Base-by-base conservation (phyloP, 768 basidiomycete genomes). In the Lenzites betulinus region DNA sequence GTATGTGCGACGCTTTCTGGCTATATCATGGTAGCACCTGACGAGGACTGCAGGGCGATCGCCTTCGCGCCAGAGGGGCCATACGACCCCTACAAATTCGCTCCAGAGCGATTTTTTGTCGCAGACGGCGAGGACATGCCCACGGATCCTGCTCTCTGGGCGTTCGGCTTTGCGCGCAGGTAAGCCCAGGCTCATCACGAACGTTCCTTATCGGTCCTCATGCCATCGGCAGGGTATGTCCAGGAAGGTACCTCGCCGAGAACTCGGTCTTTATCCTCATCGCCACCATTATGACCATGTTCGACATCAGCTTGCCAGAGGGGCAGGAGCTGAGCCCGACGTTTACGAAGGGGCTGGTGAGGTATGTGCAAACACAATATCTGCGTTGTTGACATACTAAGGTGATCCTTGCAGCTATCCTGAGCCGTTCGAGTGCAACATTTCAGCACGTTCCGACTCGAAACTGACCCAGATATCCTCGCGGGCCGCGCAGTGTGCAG, bases 101-200 rank as follows among this genome's bases (percentile, higher is more conserved):
- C 44, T 6, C 69, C 69, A 0, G 68, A 67, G 30, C 60, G 69
- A 11, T 70, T 63, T 48, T 48, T 68, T 2, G 49, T 41, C 35
- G n/a, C 42, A 12, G 47, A 60, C 51, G 7, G 15, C 4, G 60
- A 62, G 15, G 38, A 30, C 7, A 50, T 50, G 25, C 51, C 30
- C 0, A 20, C 41, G 12, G 65, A 66, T 26, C 58, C 55, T 1
- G 38, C 35, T 3, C 30, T n/a, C 1, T 54, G 43, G 52, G 54
- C 59, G 8, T 66, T 66, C 51, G 65, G 65, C 2, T 64, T 63
- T 33, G 65, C 43, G 28, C 39, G 60, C 25, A 54, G 64, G 64
- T 65, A 23, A n/a, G 51, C 16, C 22, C 23, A 33, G 13, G 22
- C 12, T 16, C 23, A 25, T 30, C 20, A 23, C 25, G 8, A 6